Base-by-base conservation (phyloP, 164 flowering plant genomes). In the Chloranthus sessilifolius region DNA sequence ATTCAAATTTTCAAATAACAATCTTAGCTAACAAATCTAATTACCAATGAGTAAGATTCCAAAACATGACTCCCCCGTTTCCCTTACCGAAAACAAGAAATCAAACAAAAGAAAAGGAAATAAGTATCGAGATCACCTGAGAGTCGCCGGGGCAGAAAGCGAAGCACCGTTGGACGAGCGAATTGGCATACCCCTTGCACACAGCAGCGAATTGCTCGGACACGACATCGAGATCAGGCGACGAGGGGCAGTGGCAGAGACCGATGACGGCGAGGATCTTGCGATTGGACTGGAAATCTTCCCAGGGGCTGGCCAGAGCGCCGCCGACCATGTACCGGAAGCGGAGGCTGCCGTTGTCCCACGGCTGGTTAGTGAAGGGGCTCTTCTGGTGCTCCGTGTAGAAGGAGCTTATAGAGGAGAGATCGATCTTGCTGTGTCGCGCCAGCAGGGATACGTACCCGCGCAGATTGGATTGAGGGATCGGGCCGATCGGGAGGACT, bases 341-440 rank as follows among this genome's bases (percentile, higher is more conserved):
- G 10, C 92, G 75, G 47, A 94, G 77, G 46, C 74, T 68, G 23
- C 97, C 97, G 21, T 76, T 48, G 25, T 87, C 95, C 99, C 99
- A 94, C 0, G 97, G 97, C 69, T 94, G 99, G 53, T 86, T 50
- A 0, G 95, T 50, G 59, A 94, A 94, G n/a, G 99, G 99, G 19
- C 85, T 76, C 62, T 94, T 94, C 77, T 94, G 99, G 66, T 94
- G 92, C 76, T 89, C 97, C 1, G 90, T 83, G 80, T 94, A 94
- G 82, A 94, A 94, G 12, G 97, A 89, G 45, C 82, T 78, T 64
- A 83, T 82, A 20, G 92, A 65, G n/a, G 91, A 75, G 53, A 88
- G 90, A 1, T 82, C 80, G 61, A 89, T 70, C 55, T 63, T 62
- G 36, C 67, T 67, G 71, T 86, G 86, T 3, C 78, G 90, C 35